Evolutionary conservation across 2,329 filamentous ascomycete species (phyloP).

Genomic region (Metarhizium humberi): DNA sequence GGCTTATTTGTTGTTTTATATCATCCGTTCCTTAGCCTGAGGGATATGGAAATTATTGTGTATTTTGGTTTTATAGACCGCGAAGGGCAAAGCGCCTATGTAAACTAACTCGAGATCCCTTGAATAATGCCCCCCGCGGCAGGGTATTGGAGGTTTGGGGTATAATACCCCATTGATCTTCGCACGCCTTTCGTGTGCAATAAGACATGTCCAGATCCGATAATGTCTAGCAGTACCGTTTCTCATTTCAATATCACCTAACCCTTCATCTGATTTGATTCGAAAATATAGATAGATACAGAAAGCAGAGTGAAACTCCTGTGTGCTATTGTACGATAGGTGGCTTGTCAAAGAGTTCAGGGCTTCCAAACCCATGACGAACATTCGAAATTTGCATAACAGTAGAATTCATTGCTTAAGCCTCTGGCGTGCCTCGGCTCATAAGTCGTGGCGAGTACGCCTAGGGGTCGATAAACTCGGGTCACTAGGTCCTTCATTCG

Average conservation of each 20-base stretch:
- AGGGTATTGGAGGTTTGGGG: background rate
- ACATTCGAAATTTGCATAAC: conserved; percentile 70
- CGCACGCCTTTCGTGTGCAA: background rate
- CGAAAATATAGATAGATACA: background rate
- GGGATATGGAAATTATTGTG: background rate
- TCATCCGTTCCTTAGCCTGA: conserved; percentile 48
- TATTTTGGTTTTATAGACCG: background rate
- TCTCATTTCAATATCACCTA: background rate
- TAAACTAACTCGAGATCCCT: too few relatives aligned
- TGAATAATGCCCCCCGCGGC: too few relatives aligned
- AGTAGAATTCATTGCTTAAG: conserved; percentile 72
- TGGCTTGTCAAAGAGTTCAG: background rate
- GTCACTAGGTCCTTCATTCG: conserved; percentile 57
- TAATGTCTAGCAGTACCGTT: too few relatives aligned
- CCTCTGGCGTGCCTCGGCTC: conserved; percentile 61
- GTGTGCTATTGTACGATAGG: background rate
- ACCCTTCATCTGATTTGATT: background rate
- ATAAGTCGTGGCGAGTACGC: conserved; percentile 56
- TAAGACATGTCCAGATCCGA: background rate
- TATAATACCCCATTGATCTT: background rate
- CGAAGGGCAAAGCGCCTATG: too few relatives aligned
- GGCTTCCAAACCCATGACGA: conserved; percentile 30
- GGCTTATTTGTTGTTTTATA: conserved; percentile 87
- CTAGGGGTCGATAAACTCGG: conserved; percentile 58
- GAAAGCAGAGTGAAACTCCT: background rate